Conservation (phyloP, 148 eudicot species). For the Suaeda aralocaspica region DNA sequence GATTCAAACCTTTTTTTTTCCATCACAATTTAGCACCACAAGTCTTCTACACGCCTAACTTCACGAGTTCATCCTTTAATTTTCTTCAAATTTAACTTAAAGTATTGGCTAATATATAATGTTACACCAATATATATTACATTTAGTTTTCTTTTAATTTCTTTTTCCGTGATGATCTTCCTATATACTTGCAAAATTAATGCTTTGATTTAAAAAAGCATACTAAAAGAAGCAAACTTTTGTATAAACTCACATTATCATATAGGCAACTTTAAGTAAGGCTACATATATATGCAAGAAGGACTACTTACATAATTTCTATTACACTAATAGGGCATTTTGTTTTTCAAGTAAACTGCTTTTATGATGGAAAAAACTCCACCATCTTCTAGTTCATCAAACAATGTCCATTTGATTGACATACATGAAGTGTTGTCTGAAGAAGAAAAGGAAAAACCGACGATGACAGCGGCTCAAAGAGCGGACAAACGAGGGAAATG, state of each 20-base stretch:
- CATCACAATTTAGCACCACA: slow-evolving; percentile 23
- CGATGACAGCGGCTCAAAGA: background rate
- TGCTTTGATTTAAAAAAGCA: background rate
- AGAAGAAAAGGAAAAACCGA: slow-evolving; percentile 23
- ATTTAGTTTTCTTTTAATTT: background rate
- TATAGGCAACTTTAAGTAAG: background rate
- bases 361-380: slow-evolving; percentile 22
- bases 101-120: slow-evolving; percentile 11
- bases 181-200: background rate
- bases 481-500: slow-evolving; percentile 15
- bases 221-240: background rate
- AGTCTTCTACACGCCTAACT: slow-evolving; percentile 12
- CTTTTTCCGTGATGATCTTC: slow-evolving; percentile 15
- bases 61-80: slow-evolving; percentile 25
- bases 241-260: slow-evolving; percentile 20
- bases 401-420: slow-evolving; percentile 45
- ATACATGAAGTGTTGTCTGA: slow-evolving; percentile 41
- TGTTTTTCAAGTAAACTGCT: too few relatives aligned
- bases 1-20: background rate
- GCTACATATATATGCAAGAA: background rate
- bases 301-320: background rate
- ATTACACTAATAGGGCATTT: too few relatives aligned
- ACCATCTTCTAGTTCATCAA: slow-evolving; percentile 27
- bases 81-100: background rate
- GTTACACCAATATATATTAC: background rate